These are phyloP conservation scores for Coemansia sp. DNA, from an alignment of 192 early-diverging fungal genomes.

Conservation along the genomic window DNA sequence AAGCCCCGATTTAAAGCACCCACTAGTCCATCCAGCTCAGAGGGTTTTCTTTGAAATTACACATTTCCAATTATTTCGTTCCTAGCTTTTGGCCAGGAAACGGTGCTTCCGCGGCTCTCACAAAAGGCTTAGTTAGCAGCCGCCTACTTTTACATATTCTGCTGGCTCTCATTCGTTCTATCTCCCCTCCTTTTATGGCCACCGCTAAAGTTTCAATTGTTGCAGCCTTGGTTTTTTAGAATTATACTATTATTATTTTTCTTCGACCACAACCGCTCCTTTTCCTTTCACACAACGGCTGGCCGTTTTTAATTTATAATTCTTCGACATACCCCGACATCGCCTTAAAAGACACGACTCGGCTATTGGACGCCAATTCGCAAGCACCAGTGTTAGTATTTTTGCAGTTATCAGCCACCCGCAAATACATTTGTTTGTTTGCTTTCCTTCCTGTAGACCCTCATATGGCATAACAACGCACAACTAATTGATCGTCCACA, in stretches of 20 bases:
- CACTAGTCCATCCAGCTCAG: neutral
- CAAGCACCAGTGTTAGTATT: slow-evolving; percentile 1
- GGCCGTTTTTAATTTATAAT: slow-evolving; percentile 12
- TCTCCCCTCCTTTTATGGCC: neutral
- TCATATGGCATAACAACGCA: neutral
- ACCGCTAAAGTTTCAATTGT: neutral
- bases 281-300: neutral
- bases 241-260: neutral
- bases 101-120: neutral
- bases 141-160: neutral
- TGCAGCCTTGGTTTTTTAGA: slow-evolving; percentile 1
- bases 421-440: neutral
- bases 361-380: neutral
- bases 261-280: neutral
- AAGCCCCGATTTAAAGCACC: neutral
- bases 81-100: neutral
- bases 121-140: slow-evolving; percentile 5
- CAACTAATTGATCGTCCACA: neutral
- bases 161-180: neutral
- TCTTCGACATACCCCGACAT: neutral
- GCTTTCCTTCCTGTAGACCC: neutral
- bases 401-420: neutral
- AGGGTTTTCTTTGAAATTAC: neutral
- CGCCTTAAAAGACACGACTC: neutral
- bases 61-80: neutral